phyloP scores from a whole-genome alignment of 2,329 filamentous ascomycete genomes.

The Pseudogymnoascus sp. region DNA sequence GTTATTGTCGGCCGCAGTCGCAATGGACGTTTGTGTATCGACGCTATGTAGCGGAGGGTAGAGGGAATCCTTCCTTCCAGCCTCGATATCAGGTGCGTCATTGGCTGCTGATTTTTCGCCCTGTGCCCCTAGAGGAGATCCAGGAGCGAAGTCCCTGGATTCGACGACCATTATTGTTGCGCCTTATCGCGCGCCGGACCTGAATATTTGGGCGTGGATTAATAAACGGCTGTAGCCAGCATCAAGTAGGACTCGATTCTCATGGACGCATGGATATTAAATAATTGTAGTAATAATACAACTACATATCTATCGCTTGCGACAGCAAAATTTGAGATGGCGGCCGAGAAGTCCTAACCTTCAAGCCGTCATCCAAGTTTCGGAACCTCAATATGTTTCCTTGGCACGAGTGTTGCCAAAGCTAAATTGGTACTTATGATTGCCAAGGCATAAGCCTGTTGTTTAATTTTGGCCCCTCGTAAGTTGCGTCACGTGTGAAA shows the following conservation, averaged over 20 bases:
- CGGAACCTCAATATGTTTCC: background rate
- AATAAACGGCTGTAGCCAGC: background rate
- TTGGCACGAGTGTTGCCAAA: background rate
- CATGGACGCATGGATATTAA: background rate
- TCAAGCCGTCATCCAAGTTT: constrained; percentile 1
- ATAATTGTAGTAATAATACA: background rate
- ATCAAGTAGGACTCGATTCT: background rate
- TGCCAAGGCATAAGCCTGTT: background rate
- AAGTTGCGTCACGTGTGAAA: background rate
- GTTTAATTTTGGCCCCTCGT: background rate
- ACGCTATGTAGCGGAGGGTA: background rate
- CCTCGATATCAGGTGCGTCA: background rate
- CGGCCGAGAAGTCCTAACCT: background rate
- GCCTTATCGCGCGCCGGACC: background rate
- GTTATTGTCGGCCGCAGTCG: background rate
- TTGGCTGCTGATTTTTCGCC: background rate
- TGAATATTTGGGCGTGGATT: background rate
- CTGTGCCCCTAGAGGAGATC: background rate
- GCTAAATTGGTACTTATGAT: background rate
- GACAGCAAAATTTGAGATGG: background rate
- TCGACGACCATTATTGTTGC: background rate
- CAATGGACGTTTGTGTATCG: background rate
- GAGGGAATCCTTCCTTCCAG: background rate
- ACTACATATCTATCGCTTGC: background rate
- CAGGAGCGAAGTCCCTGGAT: background rate